A percentile compares a stretch with the other conserved stretches of the same genome.
These are phyloP conservation scores for Ophiostoma ips DNA, from an alignment of 2,329 filamentous ascomycete genomes.

Conservation along the genomic window DNA sequence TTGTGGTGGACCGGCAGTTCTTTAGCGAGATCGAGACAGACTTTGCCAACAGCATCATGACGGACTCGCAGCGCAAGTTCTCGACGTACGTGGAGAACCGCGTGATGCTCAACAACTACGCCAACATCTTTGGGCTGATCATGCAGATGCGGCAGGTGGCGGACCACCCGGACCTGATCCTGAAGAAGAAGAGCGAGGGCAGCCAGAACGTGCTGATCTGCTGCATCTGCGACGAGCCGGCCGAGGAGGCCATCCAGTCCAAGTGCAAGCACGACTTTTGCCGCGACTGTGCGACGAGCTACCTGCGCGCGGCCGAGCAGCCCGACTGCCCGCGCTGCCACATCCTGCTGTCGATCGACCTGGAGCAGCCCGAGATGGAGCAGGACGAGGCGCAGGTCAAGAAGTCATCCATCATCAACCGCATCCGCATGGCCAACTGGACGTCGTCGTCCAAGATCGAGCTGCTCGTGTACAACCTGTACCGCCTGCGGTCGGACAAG, in stretches of 20 bases:
- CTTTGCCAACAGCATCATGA: slow-evolving; percentile 93
- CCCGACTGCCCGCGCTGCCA: slow-evolving; percentile 84
- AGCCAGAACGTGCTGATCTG: slow-evolving; percentile 86
- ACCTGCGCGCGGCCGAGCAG: slow-evolving; percentile 63
- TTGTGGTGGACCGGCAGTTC: slow-evolving; percentile 85
- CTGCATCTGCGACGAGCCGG: slow-evolving; percentile 90
- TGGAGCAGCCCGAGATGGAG: slow-evolving; percentile 90
- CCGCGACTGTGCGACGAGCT: slow-evolving; percentile 64
- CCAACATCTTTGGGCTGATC: slow-evolving; percentile 96
- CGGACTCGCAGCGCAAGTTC: slow-evolving; percentile 73
- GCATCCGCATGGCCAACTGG: slow-evolving; percentile 98
- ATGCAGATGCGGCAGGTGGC: slow-evolving; percentile 99
- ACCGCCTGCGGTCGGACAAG: slow-evolving; percentile 82
- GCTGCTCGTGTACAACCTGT: slow-evolving; percentile 84
- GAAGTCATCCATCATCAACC: slow-evolving; percentile 95
- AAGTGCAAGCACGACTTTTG: slow-evolving; percentile 90
- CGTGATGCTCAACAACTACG: slow-evolving; percentile 93
- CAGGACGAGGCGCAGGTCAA: slow-evolving; percentile 78
- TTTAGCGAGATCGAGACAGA: slow-evolving; percentile 95
- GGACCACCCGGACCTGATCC: slow-evolving; percentile 84
- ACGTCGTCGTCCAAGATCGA: slow-evolving; percentile 97
- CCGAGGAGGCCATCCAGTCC: slow-evolving; percentile 86
- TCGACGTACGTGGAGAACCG: slow-evolving; percentile 91
- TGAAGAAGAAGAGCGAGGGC: slow-evolving; percentile 74
- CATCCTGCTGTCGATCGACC: slow-evolving; percentile 76